A percentile compares a stretch with the other conserved stretches of the same genome.
Conservation (phyloP, 371 early-diverging fungal species). For the Conidiobolus incongruus region DNA sequence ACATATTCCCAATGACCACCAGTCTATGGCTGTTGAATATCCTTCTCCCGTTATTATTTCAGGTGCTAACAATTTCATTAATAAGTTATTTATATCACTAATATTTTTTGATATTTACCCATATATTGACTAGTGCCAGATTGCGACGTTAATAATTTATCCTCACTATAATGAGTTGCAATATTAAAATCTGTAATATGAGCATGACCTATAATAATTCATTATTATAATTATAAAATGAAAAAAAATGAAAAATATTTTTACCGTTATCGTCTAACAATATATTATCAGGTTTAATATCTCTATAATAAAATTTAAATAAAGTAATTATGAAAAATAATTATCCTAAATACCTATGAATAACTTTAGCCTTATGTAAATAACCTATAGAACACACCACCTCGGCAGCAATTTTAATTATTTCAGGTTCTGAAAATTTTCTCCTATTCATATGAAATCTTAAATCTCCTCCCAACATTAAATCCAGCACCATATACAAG, state of each 20-base stretch:
- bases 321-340: no score
- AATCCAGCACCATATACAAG: conserved; percentile 72
- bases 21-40: conserved; percentile 55
- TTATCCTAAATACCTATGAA: conserved; percentile 28
- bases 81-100: neutral
- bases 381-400: conserved; percentile 44
- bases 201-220: conserved; percentile 20
- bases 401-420: conserved; percentile 61
- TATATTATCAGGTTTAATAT: conserved; percentile 71
- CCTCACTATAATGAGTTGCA: conserved; percentile 31
- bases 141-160: conserved; percentile 33
- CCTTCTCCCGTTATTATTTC: conserved; percentile 49
- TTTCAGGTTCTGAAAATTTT: conserved; percentile 38
- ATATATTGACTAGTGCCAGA: conserved; percentile 64
- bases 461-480: conserved; percentile 73
- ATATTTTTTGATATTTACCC: conserved; percentile 17
- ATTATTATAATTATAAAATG: no score
- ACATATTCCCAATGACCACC: conserved; percentile 80
- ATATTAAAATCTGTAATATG: conserved; percentile 69
- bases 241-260: no score
- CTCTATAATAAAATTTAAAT: conserved; percentile 18
- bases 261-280: conserved; percentile 39
- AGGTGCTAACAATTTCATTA: conserved; percentile 29
- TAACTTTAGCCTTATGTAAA: conserved; percentile 48
- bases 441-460: conserved; percentile 48